Evolutionary conservation across 1,139 yeast genomes (phyloP).

Genomic region (Pneumocystis murina): DNA sequence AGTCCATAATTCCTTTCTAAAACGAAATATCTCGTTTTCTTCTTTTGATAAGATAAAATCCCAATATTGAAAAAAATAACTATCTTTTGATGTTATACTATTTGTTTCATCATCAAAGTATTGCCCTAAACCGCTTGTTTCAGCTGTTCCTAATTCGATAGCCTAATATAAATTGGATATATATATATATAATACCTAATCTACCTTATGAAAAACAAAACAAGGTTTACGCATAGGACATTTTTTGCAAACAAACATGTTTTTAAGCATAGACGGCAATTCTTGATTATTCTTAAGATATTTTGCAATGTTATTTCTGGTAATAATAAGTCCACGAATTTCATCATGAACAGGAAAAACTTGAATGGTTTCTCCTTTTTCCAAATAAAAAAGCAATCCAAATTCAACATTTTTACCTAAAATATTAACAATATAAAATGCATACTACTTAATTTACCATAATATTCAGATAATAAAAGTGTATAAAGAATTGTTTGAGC

Average conservation of each 20-base stretch:
- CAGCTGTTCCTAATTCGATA: slow-evolving; percentile 41
- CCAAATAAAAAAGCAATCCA: slow-evolving; percentile 63
- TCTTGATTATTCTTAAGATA: slow-evolving; percentile 32
- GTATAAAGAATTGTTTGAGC: slow-evolving; percentile 87
- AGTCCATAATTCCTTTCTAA: slow-evolving; percentile 56
- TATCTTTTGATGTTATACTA: slow-evolving; percentile 36
- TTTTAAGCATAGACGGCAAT: slow-evolving; percentile 46
- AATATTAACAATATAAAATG: not conserved
- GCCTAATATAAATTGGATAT: slow-evolving; percentile 5
- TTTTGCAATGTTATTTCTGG: slow-evolving; percentile 56
- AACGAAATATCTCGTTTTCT: slow-evolving; percentile 41
- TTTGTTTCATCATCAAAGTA: slow-evolving; percentile 35
- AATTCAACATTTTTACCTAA: slow-evolving; percentile 42
- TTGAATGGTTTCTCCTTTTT: slow-evolving; percentile 39
- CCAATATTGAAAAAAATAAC: slow-evolving; percentile 55
- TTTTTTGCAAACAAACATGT: slow-evolving; percentile 44
- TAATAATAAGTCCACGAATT: slow-evolving; percentile 47
- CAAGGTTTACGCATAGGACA: slow-evolving; percentile 53
- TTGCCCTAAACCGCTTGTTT: slow-evolving; percentile 25
- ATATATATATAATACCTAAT: not conserved
- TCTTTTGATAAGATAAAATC: slow-evolving; percentile 59
- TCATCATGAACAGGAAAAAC: slow-evolving; percentile 30
- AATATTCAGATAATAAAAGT: slow-evolving; percentile 61
- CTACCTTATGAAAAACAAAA: slow-evolving; percentile 48
- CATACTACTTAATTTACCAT: slow-evolving; percentile 20